Base-by-base conservation (phyloP, 805 yeast genomes). In the Maudiozyma barnettii region DNA sequence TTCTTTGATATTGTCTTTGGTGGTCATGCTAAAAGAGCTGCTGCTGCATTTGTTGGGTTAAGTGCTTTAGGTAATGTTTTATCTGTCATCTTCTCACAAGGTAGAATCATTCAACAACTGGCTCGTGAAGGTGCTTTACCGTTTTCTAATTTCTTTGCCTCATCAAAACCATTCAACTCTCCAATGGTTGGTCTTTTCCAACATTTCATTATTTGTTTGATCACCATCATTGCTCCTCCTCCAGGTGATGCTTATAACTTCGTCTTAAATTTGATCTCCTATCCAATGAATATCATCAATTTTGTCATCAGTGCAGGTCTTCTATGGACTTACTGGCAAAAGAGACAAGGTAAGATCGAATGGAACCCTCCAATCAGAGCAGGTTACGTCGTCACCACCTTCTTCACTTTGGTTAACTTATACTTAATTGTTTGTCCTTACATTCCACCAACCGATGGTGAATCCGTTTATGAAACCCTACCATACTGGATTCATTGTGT, bases 161-260 rank as follows among this genome's bases (percentile, higher is more conserved):
- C 83, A 44, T 78, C 80, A 39, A 79, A 66, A 59, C 95, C 95
- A 4, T 82, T 84, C 65, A 76, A 75, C 54, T 72, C 93, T 2
- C 95, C 95, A 40, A 65, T 78, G 52, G 76, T 79, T 39, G 95
- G 91, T 45, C 69, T 86, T 45, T 71, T 81, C 55, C 83, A 83
- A 63, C 95, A 86, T 61, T 85, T 86, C 78, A 64, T 81, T 41
- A 81, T 85, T 16, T 84, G 90, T 68, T 66, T 82, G 38, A 71
- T 86, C 45, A 80, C 88, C 43, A 78, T 87, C 50, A 59, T 84
- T 41, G 93, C 91, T 4, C 86, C 87, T 39, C 91, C 93, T 18
- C 85, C 90, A 22, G 95, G 93, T 48, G 95, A 85, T 60, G 95
- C 95, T 43, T 86, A 84, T 69, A 82, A 84, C 64, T 83, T 87